Conservation (phyloP, 331 rosid species). For the Dryas integrifolia region DNA sequence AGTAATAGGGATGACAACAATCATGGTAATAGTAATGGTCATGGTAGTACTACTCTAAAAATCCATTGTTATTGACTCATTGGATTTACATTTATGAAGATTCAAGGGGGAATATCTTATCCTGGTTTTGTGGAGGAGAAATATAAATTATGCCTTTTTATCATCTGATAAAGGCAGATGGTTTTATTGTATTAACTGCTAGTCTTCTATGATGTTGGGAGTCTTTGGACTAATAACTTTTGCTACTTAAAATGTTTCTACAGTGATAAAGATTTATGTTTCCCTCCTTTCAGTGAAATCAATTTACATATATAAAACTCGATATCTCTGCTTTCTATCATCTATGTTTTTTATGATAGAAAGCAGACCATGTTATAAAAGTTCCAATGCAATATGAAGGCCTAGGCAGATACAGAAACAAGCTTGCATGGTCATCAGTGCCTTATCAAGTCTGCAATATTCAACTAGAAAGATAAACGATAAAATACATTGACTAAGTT, state of each 20-base stretch:
- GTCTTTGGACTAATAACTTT: background rate
- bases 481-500: background rate
- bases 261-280: background rate
- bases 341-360: background rate
- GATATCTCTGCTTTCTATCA: background rate
- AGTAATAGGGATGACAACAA: slow-evolving; percentile 12
- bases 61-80: slow-evolving; percentile 26
- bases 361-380: background rate
- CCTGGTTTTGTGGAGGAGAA: background rate
- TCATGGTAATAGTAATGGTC: background rate
- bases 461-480: slow-evolving; percentile 7
- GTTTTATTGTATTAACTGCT: slow-evolving; percentile 6
- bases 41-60: slow-evolving; percentile 15
- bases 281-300: background rate
- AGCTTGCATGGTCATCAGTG: background rate
- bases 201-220: slow-evolving; percentile 6
- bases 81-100: slow-evolving; percentile 20
- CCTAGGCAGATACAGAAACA: background rate
- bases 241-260: slow-evolving; percentile 4
- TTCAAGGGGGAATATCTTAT: slow-evolving; percentile 18
- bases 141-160: slow-evolving; percentile 1
- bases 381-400: background rate
- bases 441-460: background rate
- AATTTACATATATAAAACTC: background rate
- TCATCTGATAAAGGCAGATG: slow-evolving; percentile 12